phyloP scores from a whole-genome alignment of 768 basidiomycete species.

The Ramaria sp. region DNA sequence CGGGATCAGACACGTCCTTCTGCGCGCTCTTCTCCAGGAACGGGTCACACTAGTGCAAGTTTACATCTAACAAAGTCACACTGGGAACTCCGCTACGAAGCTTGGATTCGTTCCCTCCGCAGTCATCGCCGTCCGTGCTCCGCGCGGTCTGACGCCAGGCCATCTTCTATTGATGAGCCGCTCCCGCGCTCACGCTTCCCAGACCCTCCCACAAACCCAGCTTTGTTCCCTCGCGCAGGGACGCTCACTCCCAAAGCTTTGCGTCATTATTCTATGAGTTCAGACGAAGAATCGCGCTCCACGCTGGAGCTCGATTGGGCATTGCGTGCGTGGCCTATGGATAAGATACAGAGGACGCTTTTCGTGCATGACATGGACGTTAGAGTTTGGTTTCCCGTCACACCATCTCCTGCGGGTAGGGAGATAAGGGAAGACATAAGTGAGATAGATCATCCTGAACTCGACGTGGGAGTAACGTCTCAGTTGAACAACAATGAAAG shows the following conservation, averaged over 20 bases:
- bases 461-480: background rate
- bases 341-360: conserved; percentile 3
- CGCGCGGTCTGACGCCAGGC: background rate
- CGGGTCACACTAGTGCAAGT: conserved; percentile 2
- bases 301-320: conserved; percentile 3
- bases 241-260: background rate
- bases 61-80: conserved; percentile 6
- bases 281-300: background rate
- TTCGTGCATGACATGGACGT: conserved; percentile 7
- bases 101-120: conserved; percentile 1
- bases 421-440: background rate
- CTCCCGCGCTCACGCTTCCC: background rate
- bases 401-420: background rate
- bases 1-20: background rate
- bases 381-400: background rate
- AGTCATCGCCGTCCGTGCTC: background rate
- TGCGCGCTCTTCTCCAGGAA: background rate
- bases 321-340: conserved; percentile 2
- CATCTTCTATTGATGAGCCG: background rate
- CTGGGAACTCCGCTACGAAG: conserved; percentile 8
- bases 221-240: conserved; percentile 5
- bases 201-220: background rate
- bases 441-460: background rate
- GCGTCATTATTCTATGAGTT: background rate
- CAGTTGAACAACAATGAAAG: background rate